These are phyloP conservation scores for Neonectria coccinea DNA, from an alignment of 2,329 filamentous ascomycete genomes.

Conservation along the genomic window DNA sequence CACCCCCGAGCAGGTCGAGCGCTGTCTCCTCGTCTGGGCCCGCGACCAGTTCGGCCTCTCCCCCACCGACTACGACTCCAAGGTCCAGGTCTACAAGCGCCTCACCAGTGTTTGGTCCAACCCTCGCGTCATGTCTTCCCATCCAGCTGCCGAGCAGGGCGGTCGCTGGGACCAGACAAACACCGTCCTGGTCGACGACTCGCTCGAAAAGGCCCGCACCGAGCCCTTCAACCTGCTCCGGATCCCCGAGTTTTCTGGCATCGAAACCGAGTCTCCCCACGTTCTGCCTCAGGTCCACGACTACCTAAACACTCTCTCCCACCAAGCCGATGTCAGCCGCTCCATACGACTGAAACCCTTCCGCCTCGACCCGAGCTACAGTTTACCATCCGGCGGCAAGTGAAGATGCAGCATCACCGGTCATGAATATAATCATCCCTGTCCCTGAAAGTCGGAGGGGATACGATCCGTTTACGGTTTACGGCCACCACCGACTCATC, in stretches of 20 bases:
- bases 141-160: slow-evolving; percentile 56
- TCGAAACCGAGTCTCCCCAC: slow-evolving; percentile 53
- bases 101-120: slow-evolving; percentile 78
- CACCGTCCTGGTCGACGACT: slow-evolving; percentile 92
- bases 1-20: slow-evolving; percentile 60
- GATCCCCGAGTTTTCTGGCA: slow-evolving; percentile 79
- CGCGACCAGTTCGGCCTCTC: slow-evolving; percentile 81
- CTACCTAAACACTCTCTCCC: slow-evolving; percentile 67
- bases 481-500: neutral
- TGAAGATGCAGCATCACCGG: neutral
- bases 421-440: neutral
- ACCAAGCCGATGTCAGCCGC: slow-evolving; percentile 70
- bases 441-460: neutral
- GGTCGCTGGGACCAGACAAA: slow-evolving; percentile 81
- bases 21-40: slow-evolving; percentile 79
- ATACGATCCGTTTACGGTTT: neutral
- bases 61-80: slow-evolving; percentile 70
- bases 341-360: slow-evolving; percentile 68
- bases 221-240: slow-evolving; percentile 87
- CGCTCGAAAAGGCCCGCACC: slow-evolving; percentile 78
- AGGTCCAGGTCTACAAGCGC: slow-evolving; percentile 91
- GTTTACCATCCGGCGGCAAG: slow-evolving; percentile 12
- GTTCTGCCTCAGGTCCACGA: slow-evolving; percentile 71
- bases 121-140: slow-evolving; percentile 54
- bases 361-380: slow-evolving; percentile 49